These are phyloP conservation scores for Tolypocladium guangdongense DNA, from an alignment of 2,329 filamentous ascomycete genomes.

Conservation along the genomic window DNA sequence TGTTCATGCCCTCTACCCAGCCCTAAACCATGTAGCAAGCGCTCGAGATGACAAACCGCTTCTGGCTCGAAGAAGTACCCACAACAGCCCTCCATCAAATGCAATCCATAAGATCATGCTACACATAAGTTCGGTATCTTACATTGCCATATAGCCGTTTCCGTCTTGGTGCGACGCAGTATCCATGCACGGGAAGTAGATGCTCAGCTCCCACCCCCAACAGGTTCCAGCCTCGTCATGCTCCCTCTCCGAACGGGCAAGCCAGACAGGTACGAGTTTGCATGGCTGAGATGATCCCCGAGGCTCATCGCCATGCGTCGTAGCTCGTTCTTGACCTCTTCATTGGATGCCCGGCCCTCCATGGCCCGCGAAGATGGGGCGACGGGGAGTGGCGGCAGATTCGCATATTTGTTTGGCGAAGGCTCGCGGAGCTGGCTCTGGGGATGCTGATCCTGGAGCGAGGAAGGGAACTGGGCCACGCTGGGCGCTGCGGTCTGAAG, in stretches of 20 bases:
- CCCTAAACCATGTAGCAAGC: neutral
- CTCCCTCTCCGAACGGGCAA: conserved; percentile 26
- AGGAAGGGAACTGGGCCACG: conserved; percentile 1
- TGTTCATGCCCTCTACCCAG: neutral
- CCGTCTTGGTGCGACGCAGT: neutral
- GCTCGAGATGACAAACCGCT: neutral
- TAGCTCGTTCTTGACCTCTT: conserved; percentile 40
- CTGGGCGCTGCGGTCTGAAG: conserved; percentile 16
- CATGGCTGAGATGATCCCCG: conserved; percentile 34
- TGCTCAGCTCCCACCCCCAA: conserved; percentile 2
- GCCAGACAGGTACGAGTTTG: conserved; percentile 31
- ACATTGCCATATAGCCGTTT: neutral
- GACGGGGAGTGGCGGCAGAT: conserved; percentile 27
- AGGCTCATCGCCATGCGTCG: conserved; percentile 38
- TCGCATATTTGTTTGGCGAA: conserved; percentile 7
- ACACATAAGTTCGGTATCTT: neutral
- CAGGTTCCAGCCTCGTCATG: conserved; percentile 12
- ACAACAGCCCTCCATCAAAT: neutral
- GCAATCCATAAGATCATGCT: neutral
- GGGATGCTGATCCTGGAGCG: conserved; percentile 8
- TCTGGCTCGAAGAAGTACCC: neutral
- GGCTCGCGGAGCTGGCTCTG: conserved; percentile 9
- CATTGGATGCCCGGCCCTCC: conserved; percentile 39
- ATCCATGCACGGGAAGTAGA: neutral
- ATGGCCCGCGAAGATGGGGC: conserved; percentile 41